Base-by-base conservation (phyloP, 441 rosid species). In the Populus tomentosa region DNA sequence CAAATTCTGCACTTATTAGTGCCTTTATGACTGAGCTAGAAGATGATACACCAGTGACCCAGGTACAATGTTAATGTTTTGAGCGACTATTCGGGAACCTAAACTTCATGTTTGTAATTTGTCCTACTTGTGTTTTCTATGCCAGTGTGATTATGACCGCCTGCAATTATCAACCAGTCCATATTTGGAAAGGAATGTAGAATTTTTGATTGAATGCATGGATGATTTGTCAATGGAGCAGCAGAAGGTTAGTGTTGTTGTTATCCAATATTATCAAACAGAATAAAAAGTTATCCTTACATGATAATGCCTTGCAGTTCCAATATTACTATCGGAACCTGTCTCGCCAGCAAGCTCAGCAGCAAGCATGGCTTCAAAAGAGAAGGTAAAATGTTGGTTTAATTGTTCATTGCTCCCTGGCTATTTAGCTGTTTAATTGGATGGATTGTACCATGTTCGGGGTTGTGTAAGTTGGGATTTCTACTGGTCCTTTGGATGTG, bases 311-410 rank as follows among this genome's bases (percentile, higher is more conserved):
- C 59, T 72, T 85, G 14, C 89, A 95, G 99, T 92, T 92, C 85
- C 99, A 95, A 86, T 95, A 79, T 72, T 84, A 95, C 86, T 85
- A 95, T 80, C 80, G 99, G 42, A 92, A 88, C 79, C 82, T 94
- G 78, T 89, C 97, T 38, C 96, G 99, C 33, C 98, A 95, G 81
- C 99, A 95, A 87, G 92, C 89, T 6, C 99, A 95, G 79, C 98
- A 95, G 81, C 99, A 95, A 87, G 86, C 97, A 69, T 94, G 99
- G 99, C 93, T 93, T 83, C 99, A 95, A 82, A 95, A 95, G 86
- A 88, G 98, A 86, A 95, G 97, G 99, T 94, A 76, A 35, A 73
- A 36, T 67, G 0, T 23, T n/a, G 42, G 3, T 72, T 67, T 67
- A 7, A 4, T 23, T 40, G 38, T 65, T 63, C 16, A 2, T 18